Evolutionary conservation across 768 basidiomycete species (phyloP).

Genomic region (Tulasnella sp.): DNA sequence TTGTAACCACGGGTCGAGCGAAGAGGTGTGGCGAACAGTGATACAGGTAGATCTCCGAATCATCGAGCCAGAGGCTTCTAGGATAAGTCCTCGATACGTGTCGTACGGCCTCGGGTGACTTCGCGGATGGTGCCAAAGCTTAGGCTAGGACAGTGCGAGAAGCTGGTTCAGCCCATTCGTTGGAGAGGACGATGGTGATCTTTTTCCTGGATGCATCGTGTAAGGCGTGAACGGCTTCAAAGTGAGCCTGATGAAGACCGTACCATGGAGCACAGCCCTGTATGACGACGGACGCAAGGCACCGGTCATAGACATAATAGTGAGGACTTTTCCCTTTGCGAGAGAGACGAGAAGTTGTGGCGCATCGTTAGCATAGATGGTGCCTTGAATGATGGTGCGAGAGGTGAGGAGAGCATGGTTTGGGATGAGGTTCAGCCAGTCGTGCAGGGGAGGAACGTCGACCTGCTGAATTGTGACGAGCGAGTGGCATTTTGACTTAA

Average conservation of each 20-base stretch:
- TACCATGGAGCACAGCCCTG: slow-evolving; percentile 74
- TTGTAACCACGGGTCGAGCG: slow-evolving; percentile 77
- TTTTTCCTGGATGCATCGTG: slow-evolving; percentile 42
- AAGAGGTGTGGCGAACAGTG: too few relatives aligned
- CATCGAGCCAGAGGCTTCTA: slow-evolving; percentile 95
- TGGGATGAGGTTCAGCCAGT: slow-evolving; percentile 80
- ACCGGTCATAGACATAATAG: slow-evolving; percentile 42
- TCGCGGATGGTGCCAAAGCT: slow-evolving; percentile 92
- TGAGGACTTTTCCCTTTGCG: slow-evolving; percentile 67
- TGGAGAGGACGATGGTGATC: slow-evolving; percentile 61
- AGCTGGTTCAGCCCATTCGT: slow-evolving; percentile 80
- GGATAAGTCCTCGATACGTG: too few relatives aligned
- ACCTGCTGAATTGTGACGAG: too few relatives aligned
- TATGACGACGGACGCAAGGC: slow-evolving; percentile 51
- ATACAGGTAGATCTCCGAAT: slow-evolving; percentile 53
- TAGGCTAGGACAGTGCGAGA: slow-evolving; percentile 79
- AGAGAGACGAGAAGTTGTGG: slow-evolving; percentile 78
- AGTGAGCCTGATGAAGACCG: slow-evolving; percentile 55
- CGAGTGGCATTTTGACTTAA: too few relatives aligned
- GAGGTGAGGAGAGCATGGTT: slow-evolving; percentile 67
- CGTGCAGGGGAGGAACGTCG: slow-evolving; percentile 48
- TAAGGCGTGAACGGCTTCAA: slow-evolving; percentile 72
- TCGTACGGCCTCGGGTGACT: slow-evolving; percentile 52
- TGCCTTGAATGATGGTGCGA: slow-evolving; percentile 75
- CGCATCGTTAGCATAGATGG: slow-evolving; percentile 77